These are phyloP conservation scores for Aurantiochytrium sp. DNA, from an alignment of 108 stramenopile genomes.

Conservation along the genomic window DNA sequence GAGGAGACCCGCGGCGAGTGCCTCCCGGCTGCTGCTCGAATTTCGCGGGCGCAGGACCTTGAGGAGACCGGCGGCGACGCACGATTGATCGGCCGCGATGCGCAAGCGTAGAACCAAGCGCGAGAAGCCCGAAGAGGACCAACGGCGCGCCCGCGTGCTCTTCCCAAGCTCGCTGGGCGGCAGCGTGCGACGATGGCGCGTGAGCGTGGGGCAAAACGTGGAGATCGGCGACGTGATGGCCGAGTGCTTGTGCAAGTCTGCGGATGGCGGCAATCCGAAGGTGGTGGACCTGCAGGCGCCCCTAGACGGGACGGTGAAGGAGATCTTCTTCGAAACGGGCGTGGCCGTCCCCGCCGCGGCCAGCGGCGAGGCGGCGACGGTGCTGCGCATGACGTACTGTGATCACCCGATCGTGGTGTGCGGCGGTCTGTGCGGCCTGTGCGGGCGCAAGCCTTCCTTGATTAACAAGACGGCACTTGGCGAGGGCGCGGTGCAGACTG, in stretches of 20 bases:
- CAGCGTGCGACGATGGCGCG: slow-evolving; percentile 10
- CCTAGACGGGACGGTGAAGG: background rate
- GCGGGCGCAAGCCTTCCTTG: background rate
- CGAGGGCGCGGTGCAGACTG: background rate
- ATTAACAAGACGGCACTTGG: background rate
- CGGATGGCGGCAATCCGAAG: background rate
- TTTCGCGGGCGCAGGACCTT: too few relatives aligned
- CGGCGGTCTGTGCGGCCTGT: background rate
- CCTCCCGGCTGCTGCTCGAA: too few relatives aligned
- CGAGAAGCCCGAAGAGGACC: background rate
- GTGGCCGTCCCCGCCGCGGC: background rate
- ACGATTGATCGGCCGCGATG: background rate
- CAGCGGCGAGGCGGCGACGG: background rate
- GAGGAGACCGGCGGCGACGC: too few relatives aligned
- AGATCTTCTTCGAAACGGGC: background rate
- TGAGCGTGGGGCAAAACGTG: background rate
- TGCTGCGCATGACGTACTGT: background rate
- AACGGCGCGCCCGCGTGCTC: background rate
- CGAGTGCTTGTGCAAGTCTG: background rate
- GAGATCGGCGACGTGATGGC: slow-evolving; percentile 9
- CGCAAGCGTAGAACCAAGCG: background rate
- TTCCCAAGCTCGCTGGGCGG: background rate
- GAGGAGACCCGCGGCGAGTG: too few relatives aligned
- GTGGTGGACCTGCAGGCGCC: slow-evolving; percentile 3
- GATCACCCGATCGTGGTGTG: background rate